Evolutionary conservation across 805 yeast genomes (phyloP), one percentile per base, ranked within the genome.

Genomic region (Kuraishia borneana): DNA sequence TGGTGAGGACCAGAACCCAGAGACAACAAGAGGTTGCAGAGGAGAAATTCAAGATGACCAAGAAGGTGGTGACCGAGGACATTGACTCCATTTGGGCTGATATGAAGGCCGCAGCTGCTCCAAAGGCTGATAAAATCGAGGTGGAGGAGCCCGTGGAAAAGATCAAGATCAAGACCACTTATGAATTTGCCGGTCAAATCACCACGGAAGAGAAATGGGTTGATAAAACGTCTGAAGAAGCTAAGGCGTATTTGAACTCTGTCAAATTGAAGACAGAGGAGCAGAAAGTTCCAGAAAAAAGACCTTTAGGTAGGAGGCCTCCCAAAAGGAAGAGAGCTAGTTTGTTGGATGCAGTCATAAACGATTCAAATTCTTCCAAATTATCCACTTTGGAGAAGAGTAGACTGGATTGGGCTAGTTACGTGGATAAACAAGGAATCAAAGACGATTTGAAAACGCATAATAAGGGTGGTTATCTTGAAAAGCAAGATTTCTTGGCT

Each of bases 321-420:
- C 46, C 73, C 28, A 77, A 77, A 39, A 58, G 78, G 32, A 85
- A 83, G 49, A 65, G 95, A 42, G 79, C 83, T 3, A 76, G 89
- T 18, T 58, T 84, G 21, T 59, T 87, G 6, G 88, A 83, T 50
- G 83, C 79, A 37, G 87, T 87, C 25, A 69, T 85, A 31, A 61
- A 73, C 30, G 69, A 77, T 8, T 65, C 82, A 3, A 73, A 79
- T 42, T 76, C 81, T 44, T 75, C 83, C 21, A 89, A 85, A 51
- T 64, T 92, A 40, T 83, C 94, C 18, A 92, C 98, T 0, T 61
- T 92, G 42, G 97, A 92, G 52, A 92, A 92, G 56, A 83, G 95
- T 1, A 65, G 94, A 41, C 64, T 92, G 33, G 98, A 92, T 56
- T 92, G 97, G 95, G 94, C 94, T 1, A 74, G 83, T 31, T 87